Evolutionary conservation across 805 yeast genomes (phyloP).

Genomic region (Cyberlindnera maclurae): DNA sequence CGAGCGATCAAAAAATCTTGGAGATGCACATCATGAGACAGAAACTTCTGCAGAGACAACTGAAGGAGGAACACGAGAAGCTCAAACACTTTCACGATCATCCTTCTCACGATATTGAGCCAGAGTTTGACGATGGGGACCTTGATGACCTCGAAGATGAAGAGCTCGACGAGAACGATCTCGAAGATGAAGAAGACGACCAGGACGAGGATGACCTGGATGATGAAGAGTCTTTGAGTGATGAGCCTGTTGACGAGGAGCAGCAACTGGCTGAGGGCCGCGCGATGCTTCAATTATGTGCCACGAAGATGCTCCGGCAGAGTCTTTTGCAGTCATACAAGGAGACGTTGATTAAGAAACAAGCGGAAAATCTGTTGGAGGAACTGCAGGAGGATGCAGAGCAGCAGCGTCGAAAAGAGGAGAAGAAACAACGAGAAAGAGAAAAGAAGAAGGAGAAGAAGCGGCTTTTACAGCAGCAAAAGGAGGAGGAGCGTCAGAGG

Average conservation of each 20-base stretch:
- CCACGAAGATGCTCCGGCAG: constrained; percentile 69
- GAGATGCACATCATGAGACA: constrained; percentile 11
- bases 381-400: constrained; percentile 67
- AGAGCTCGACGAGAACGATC: constrained; percentile 8
- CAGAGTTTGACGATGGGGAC: constrained; percentile 30
- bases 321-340: constrained; percentile 71
- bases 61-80: constrained; percentile 10
- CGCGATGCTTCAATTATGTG: constrained; percentile 69
- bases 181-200: constrained; percentile 24
- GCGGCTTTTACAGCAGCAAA: constrained; percentile 46
- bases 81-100: constrained; percentile 18
- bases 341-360: constrained; percentile 73
- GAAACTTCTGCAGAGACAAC: constrained; percentile 10
- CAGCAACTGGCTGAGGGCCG: constrained; percentile 73
- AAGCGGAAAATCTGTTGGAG: constrained; percentile 51
- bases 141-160: constrained; percentile 26
- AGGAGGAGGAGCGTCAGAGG: constrained; percentile 45
- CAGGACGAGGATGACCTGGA: constrained; percentile 34
- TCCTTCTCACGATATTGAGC: constrained; percentile 21
- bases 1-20: constrained; percentile 7
- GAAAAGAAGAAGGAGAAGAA: constrained; percentile 71
- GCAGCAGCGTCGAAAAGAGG: constrained; percentile 57
- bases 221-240: constrained; percentile 31
- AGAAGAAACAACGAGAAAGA: constrained; percentile 46
- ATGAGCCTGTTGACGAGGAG: constrained; percentile 44